phyloP scores from a whole-genome alignment of 2,329 filamentous ascomycete species.

The Calonectria honghensis region DNA sequence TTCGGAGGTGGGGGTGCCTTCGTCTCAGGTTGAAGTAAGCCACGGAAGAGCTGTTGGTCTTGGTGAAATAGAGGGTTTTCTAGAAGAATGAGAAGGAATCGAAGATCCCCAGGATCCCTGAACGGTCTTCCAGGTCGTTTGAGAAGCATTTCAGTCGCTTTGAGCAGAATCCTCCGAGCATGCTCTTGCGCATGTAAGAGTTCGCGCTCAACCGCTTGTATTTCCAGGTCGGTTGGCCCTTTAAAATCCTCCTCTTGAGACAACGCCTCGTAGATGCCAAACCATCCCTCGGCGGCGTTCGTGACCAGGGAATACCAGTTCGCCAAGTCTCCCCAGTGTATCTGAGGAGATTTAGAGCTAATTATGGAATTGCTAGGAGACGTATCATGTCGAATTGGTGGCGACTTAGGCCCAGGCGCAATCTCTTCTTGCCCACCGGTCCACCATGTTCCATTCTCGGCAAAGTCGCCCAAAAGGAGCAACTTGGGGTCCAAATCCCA shows the following conservation, averaged over 20 bases:
- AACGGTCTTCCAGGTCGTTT: constrained; percentile 86
- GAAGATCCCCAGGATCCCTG: constrained; percentile 79
- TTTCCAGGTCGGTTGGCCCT: constrained; percentile 59
- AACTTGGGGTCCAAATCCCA: constrained; percentile 83
- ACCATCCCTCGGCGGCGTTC: constrained; percentile 82
- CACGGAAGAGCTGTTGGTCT: constrained; percentile 62
- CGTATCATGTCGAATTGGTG: constrained; percentile 45
- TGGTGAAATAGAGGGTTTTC: constrained; percentile 84
- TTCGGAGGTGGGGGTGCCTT: constrained; percentile 23
- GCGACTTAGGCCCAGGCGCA: constrained; percentile 43
- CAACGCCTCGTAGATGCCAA: constrained; percentile 74
- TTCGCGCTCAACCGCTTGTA: constrained; percentile 68
- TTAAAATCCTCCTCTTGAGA: constrained; percentile 54
- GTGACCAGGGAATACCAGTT: constrained; percentile 85
- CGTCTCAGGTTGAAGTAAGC: constrained; percentile 61
- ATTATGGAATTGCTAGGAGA: constrained; percentile 42
- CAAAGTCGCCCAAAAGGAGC: constrained; percentile 83
- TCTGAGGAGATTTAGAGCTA: constrained; percentile 73
- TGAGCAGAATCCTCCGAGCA: constrained; percentile 81
- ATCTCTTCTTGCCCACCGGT: constrained; percentile 74
- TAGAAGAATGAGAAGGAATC: constrained; percentile 86
- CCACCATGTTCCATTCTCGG: constrained; percentile 91
- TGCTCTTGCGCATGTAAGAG: constrained; percentile 79
- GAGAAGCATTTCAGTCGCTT: constrained; percentile 85
- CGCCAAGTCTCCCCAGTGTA: constrained; percentile 83